Evolutionary conservation across 306 rosid genomes (phyloP).

Genomic region (Cucumis cinereus): DNA sequence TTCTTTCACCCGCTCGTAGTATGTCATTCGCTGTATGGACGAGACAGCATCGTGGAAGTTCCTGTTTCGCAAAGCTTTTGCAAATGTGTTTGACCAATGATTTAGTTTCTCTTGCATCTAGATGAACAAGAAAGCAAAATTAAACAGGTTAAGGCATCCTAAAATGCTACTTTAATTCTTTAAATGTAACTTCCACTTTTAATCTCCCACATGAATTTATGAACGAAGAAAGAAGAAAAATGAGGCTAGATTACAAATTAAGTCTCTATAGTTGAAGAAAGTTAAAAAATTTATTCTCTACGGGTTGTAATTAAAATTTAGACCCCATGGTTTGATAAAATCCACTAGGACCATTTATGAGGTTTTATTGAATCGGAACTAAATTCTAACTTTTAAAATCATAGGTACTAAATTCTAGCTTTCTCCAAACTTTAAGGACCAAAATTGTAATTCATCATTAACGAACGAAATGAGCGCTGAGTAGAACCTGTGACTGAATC

Average conservation of each 20-base stretch:
- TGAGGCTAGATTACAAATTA: too few relatives aligned
- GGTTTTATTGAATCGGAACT: too few relatives aligned
- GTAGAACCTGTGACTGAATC: slow-evolving; percentile 55
- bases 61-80: slow-evolving; percentile 35
- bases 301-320: too few relatives aligned
- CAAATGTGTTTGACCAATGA: slow-evolving; percentile 49
- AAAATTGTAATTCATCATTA: too few relatives aligned
- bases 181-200: background rate
- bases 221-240: background rate
- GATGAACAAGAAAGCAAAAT: background rate
- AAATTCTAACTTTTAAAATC: too few relatives aligned
- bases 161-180: background rate
- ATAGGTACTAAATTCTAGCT: too few relatives aligned
- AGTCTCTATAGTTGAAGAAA: too few relatives aligned
- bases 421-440: too few relatives aligned
- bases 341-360: too few relatives aligned
- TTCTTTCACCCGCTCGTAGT: slow-evolving; percentile 69
- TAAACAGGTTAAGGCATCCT: background rate
- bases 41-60: slow-evolving; percentile 52
- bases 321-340: too few relatives aligned
- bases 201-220: background rate
- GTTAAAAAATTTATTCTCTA: too few relatives aligned
- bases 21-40: slow-evolving; percentile 61
- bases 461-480: too few relatives aligned
- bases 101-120: slow-evolving; percentile 58